Conservation (phyloP, 2,329 filamentous ascomycete genomes). For the Phyllosticta ampelicida region DNA sequence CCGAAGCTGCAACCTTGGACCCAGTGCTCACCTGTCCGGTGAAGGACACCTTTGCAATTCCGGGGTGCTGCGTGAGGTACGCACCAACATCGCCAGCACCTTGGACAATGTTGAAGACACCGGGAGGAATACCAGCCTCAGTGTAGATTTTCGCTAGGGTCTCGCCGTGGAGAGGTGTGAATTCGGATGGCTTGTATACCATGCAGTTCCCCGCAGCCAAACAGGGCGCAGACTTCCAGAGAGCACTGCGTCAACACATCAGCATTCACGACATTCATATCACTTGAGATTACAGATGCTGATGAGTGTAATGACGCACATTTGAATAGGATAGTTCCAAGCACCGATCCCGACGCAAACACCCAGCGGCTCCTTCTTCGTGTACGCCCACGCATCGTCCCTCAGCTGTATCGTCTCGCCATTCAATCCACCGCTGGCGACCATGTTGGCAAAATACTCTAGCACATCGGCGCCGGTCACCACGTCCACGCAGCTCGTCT, state of each 20-base stretch:
- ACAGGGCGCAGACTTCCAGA: conserved; percentile 83
- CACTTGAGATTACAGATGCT: conserved; percentile 7
- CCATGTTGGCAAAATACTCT: conserved; percentile 74
- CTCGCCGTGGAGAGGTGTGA: conserved; percentile 72
- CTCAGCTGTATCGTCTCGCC: conserved; percentile 68
- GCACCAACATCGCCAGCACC: conserved; percentile 69
- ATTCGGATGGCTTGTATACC: conserved; percentile 85
- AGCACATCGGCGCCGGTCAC: conserved; percentile 75
- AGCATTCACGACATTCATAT: not conserved
- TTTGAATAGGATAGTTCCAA: conserved; percentile 89
- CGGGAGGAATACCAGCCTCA: conserved; percentile 67
- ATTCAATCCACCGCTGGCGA: conserved; percentile 67
- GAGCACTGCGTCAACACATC: conserved; percentile 33
- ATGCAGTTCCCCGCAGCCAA: conserved; percentile 80
- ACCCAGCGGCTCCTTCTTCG: conserved; percentile 68
- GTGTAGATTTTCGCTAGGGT: conserved; percentile 64
- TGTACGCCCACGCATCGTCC: conserved; percentile 70
- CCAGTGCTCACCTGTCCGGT: conserved; percentile 80
- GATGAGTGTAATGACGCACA: conserved; percentile 30
- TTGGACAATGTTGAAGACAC: conserved; percentile 62
- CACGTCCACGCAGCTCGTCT: conserved; percentile 76
- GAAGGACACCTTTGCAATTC: conserved; percentile 78
- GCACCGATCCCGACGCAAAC: conserved; percentile 82
- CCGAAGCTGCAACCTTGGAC: conserved; percentile 65
- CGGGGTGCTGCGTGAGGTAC: conserved; percentile 59